Evolutionary conservation across 2,329 filamentous ascomycete genomes (phyloP).

Genomic region (Diaporthe sp.): DNA sequence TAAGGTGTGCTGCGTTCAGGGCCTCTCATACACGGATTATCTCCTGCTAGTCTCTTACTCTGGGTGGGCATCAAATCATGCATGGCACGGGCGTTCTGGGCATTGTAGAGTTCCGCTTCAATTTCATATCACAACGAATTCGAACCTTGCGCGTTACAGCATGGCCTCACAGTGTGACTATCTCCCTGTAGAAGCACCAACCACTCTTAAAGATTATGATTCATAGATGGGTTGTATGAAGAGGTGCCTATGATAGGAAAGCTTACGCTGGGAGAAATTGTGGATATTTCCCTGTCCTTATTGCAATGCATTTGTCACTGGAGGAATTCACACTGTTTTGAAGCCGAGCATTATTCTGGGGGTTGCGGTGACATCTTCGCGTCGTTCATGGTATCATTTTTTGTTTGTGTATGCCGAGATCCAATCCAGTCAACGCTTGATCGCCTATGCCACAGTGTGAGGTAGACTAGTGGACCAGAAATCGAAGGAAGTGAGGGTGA

Average conservation of each 20-base stretch:
- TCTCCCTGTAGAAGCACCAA: background rate
- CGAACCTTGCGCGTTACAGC: background rate
- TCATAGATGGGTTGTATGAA: background rate
- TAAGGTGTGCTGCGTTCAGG: background rate
- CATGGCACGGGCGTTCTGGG: constrained; percentile 31
- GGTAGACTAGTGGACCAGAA: constrained; percentile 15
- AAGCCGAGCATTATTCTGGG: background rate
- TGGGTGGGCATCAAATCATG: background rate
- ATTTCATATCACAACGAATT: background rate
- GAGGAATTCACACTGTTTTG: background rate
- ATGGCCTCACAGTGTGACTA: background rate
- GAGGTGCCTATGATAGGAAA: no score
- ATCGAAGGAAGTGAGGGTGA: constrained; percentile 12
- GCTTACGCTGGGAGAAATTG: no score
- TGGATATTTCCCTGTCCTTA: background rate
- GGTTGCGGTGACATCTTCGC: constrained; percentile 22
- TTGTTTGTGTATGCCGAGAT: constrained; percentile 29
- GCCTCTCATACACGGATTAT: background rate
- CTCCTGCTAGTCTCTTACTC: background rate
- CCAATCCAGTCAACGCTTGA: constrained; percentile 28
- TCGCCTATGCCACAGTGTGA: constrained; percentile 22
- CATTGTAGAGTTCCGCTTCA: background rate
- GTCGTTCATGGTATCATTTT: constrained; percentile 35
- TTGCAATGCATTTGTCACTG: background rate
- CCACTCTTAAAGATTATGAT: background rate